Conservation (phyloP, 1,139 yeast genomes). For the Suhomyces maxii region DNA sequence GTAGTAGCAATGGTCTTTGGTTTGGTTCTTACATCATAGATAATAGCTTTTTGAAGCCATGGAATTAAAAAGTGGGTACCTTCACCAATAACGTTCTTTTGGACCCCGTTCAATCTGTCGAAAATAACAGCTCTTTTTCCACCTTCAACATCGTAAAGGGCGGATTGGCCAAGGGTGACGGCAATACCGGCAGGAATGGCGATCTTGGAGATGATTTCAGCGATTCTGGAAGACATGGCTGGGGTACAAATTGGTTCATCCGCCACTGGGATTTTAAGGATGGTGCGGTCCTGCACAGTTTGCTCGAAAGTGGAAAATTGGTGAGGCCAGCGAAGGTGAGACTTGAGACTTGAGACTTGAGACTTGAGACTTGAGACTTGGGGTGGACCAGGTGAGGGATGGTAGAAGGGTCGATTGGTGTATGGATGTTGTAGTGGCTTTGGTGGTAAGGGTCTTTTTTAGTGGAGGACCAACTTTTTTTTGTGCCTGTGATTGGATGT, state of each 20-base stretch:
- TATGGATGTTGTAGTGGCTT: no score
- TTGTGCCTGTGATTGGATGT: no score
- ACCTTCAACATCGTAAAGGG: conserved; percentile 91
- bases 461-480: no score
- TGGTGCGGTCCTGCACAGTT: neutral
- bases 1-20: conserved; percentile 94
- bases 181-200: conserved; percentile 75
- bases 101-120: conserved; percentile 88
- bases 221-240: conserved; percentile 41
- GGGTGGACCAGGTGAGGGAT: neutral
- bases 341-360: neutral
- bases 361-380: neutral
- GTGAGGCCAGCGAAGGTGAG: neutral
- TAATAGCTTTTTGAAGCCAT: conserved; percentile 90
- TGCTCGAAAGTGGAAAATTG: neutral
- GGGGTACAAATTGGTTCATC: neutral
- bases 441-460: no score
- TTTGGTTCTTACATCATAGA: conserved; percentile 86
- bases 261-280: conserved; percentile 11
- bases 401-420: neutral
- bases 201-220: conserved; percentile 43
- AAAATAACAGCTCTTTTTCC: conserved; percentile 95
- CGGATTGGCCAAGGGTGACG: conserved; percentile 64
- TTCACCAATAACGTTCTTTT: conserved; percentile 84
- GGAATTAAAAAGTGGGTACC: conserved; percentile 96